These are phyloP conservation scores for Coniochaeta sp. DNA, from an alignment of 2,329 filamentous ascomycete species.

Conservation along the genomic window DNA sequence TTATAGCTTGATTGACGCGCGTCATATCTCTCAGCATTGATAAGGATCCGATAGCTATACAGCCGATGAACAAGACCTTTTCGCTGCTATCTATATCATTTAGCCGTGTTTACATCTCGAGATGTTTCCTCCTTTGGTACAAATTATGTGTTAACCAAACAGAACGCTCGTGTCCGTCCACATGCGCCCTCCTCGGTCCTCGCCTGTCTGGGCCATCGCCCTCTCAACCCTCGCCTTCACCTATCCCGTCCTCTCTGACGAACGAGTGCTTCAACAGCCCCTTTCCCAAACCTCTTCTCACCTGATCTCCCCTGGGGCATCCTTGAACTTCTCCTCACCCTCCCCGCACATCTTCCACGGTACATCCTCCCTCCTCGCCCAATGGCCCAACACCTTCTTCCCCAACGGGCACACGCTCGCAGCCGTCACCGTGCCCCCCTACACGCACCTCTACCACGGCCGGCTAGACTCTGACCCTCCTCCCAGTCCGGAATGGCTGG, in stretches of 20 bases:
- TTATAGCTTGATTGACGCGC: not conserved
- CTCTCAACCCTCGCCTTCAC: not conserved
- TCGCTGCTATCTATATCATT: not conserved
- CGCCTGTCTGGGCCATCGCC: not conserved
- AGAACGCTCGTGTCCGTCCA: not conserved
- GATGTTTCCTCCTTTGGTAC: not conserved
- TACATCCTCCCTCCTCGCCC: constrained; percentile 34
- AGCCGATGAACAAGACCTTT: not conserved
- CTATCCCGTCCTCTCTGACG: not conserved
- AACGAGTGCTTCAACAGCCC: not conserved
- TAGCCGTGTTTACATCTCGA: not conserved
- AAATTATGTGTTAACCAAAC: no score
- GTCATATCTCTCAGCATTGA: not conserved
- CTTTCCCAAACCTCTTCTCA: constrained; percentile 4
- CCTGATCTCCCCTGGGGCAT: constrained; percentile 35
- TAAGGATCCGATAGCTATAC: not conserved
- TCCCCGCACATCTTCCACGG: constrained; percentile 41
- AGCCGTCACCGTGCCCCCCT: constrained; percentile 34
- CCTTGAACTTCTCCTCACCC: constrained; percentile 8
- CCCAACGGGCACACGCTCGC: constrained; percentile 40
- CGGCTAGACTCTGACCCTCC: constrained; percentile 30
- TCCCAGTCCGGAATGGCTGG: constrained; percentile 37
- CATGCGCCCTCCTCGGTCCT: not conserved
- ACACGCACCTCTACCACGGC: constrained; percentile 42
- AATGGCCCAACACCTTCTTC: constrained; percentile 44